These are phyloP conservation scores for Claviceps purpurea DNA, from an alignment of 2,329 filamentous ascomycete species.

Conservation along the genomic window DNA sequence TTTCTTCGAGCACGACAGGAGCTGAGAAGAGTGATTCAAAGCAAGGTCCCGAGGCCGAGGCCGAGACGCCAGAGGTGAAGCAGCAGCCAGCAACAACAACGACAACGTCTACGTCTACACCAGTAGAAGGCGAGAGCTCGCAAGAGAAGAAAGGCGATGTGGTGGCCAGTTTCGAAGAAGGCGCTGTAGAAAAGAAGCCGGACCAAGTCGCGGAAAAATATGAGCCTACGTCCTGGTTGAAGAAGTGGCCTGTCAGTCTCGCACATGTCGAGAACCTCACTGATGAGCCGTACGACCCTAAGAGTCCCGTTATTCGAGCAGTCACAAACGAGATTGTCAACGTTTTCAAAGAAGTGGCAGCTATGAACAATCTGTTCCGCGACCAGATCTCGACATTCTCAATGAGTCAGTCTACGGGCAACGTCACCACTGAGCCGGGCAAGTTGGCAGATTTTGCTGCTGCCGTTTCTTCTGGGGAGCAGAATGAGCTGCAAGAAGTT, in stretches of 20 bases:
- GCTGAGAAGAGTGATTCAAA: constrained; percentile 39
- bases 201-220: constrained; percentile 44
- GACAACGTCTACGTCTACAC: constrained; percentile 7
- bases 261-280: constrained; percentile 89
- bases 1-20: constrained; percentile 50
- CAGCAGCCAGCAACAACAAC: constrained; percentile 29
- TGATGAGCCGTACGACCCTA: constrained; percentile 82
- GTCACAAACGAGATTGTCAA: constrained; percentile 97
- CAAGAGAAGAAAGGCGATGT: constrained; percentile 78
- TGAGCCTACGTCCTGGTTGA: constrained; percentile 82
- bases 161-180: constrained; percentile 92
- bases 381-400: constrained; percentile 97
- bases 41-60: constrained; percentile 29
- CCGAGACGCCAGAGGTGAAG: constrained; percentile 44
- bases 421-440: constrained; percentile 85
- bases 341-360: constrained; percentile 94
- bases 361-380: constrained; percentile 85
- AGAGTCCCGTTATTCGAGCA: constrained; percentile 76
- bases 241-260: constrained; percentile 82
- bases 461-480: constrained; percentile 87
- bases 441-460: constrained; percentile 96
- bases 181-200: constrained; percentile 45
- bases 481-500: constrained; percentile 84
- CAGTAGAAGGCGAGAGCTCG: constrained; percentile 34
- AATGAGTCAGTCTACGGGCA: constrained; percentile 87